These are phyloP conservation scores for Vigna radiata DNA, from an alignment of 306 rosid genomes.

Conservation along the genomic window DNA sequence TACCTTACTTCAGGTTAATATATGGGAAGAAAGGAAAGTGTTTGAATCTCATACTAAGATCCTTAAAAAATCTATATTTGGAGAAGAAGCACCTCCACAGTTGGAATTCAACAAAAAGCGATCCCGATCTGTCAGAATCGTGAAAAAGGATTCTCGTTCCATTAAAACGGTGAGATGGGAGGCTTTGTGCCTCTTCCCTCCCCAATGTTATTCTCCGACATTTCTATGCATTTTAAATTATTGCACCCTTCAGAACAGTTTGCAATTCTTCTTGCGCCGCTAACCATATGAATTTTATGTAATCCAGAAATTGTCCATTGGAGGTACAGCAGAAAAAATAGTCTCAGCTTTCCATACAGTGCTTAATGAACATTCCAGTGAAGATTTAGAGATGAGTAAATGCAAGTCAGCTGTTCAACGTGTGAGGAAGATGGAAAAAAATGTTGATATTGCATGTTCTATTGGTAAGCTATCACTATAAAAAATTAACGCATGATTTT, in stretches of 20 bases:
- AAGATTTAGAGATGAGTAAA: conserved; percentile 80
- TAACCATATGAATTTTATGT: conserved; percentile 42
- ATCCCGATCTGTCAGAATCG: conserved; percentile 73
- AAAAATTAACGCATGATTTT: conserved; percentile 26
- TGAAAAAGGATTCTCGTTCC: conserved; percentile 87
- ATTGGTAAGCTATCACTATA: conserved; percentile 53
- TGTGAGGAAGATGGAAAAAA: conserved; percentile 82
- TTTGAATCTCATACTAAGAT: conserved; percentile 71
- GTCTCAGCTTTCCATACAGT: conserved; percentile 85
- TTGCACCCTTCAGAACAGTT: conserved; percentile 24
- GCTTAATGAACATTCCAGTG: conserved; percentile 71
- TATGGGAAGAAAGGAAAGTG: conserved; percentile 92
- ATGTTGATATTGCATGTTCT: conserved; percentile 72
- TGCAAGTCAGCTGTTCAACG: conserved; percentile 79
- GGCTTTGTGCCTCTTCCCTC: conserved; percentile 16
- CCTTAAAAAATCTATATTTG: conserved; percentile 75
- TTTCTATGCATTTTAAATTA: conserved; percentile 30
- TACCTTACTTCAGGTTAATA: conserved; percentile 63
- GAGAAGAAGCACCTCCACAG: conserved; percentile 77
- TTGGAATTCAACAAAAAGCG: conserved; percentile 79
- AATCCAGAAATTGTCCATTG: conserved; percentile 78
- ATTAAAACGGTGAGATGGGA: conserved; percentile 75
- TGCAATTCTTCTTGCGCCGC: conserved; percentile 23
- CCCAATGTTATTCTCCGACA: not conserved
- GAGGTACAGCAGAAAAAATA: conserved; percentile 88